Conservation (phyloP, 1,284 basidiomycete genomes). For the Porodaedalea pini region DNA sequence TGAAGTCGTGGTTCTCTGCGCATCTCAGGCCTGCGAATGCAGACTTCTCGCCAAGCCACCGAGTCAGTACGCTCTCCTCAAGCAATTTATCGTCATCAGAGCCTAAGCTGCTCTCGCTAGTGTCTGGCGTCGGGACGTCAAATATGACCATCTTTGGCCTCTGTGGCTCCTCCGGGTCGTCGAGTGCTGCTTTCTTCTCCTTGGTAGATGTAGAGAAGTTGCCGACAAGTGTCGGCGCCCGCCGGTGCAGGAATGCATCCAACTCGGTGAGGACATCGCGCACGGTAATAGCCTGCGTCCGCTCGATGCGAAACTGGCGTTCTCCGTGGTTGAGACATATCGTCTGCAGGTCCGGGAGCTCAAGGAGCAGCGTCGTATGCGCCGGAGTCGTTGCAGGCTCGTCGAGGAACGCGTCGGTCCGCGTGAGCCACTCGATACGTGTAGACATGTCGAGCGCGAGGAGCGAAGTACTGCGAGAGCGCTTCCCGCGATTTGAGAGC, state of each 20-base stretch:
- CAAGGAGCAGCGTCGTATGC: neutral
- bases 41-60: slow-evolving; percentile 10
- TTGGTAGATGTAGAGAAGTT: neutral
- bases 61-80: neutral
- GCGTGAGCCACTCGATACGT: slow-evolving; percentile 1
- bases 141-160: neutral
- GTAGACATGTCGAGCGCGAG: slow-evolving; percentile 7
- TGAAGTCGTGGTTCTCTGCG: slow-evolving; percentile 10
- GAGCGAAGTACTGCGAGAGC: neutral
- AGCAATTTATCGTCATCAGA: neutral
- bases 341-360: neutral
- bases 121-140: neutral
- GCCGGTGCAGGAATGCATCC: slow-evolving; percentile 10
- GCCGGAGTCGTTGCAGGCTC: slow-evolving; percentile 8
- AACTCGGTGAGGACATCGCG: slow-evolving; percentile 11
- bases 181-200: neutral
- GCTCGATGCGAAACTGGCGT: slow-evolving; percentile 2
- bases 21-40: neutral
- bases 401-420: slow-evolving; percentile 5
- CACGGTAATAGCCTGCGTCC: neutral
- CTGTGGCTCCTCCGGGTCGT: too few relatives aligned
- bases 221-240: neutral
- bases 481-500: neutral
- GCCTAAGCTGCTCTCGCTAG: slow-evolving; percentile 1
- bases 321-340: slow-evolving; percentile 10